Evolutionary conservation across 805 yeast species (phyloP).

Genomic region (Isabelozyma gotoi): DNA sequence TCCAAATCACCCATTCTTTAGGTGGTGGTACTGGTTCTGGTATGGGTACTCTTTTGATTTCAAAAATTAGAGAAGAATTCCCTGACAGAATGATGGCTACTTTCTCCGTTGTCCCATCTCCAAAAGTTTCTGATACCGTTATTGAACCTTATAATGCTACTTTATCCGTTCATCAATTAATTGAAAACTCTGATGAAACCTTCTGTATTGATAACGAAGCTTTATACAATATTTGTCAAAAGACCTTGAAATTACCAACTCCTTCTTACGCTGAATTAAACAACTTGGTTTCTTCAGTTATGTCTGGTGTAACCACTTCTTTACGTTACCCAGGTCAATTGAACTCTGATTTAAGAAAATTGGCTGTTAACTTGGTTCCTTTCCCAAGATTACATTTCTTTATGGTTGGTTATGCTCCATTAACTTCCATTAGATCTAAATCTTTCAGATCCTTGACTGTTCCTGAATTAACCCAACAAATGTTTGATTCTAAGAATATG

Average conservation of each 20-base stretch:
- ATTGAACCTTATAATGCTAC: slow-evolving; percentile 96
- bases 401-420: slow-evolving; percentile 93
- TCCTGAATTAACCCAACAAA: slow-evolving; percentile 89
- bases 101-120: slow-evolving; percentile 89
- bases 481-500: slow-evolving; percentile 90
- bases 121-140: slow-evolving; percentile 88
- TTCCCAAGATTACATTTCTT: slow-evolving; percentile 95
- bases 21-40: slow-evolving; percentile 95
- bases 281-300: slow-evolving; percentile 80
- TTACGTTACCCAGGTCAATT: slow-evolving; percentile 94
- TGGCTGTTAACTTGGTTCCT: slow-evolving; percentile 92
- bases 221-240: slow-evolving; percentile 83
- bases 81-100: slow-evolving; percentile 97
- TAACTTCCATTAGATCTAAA: slow-evolving; percentile 76
- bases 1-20: slow-evolving; percentile 68
- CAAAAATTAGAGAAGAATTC: slow-evolving; percentile 86
- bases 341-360: slow-evolving; percentile 87
- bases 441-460: slow-evolving; percentile 83
- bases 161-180: slow-evolving; percentile 84
- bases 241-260: slow-evolving; percentile 75
- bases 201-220: slow-evolving; percentile 96
- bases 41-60: slow-evolving; percentile 86
- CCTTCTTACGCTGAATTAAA: slow-evolving; percentile 82
- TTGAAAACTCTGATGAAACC: slow-evolving; percentile 88
- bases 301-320: slow-evolving; percentile 95